Evolutionary conservation across 1,284 basidiomycete species (phyloP).

Genomic region (Tilletia indica): DNA sequence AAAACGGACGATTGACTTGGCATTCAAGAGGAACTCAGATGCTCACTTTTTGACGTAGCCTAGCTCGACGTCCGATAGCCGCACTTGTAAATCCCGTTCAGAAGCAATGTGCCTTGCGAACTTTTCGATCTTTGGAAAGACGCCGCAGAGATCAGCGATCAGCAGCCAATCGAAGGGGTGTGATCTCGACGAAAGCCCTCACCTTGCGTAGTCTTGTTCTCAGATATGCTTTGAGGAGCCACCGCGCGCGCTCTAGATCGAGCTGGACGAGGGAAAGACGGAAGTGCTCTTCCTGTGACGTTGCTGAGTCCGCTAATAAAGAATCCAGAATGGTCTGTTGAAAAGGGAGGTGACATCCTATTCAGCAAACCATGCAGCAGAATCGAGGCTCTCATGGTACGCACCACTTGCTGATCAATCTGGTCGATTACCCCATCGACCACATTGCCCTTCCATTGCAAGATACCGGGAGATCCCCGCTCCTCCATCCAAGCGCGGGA

Average conservation of each 20-base stretch:
- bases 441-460: slow-evolving; percentile 22
- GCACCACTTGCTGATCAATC: slow-evolving; percentile 34
- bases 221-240: slow-evolving; percentile 46
- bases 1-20: too few relatives aligned
- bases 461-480: slow-evolving; percentile 26
- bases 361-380: not conserved
- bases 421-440: slow-evolving; percentile 27
- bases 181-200: not conserved
- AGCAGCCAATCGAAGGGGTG: slow-evolving; percentile 1
- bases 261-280: slow-evolving; percentile 50
- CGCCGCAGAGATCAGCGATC: slow-evolving; percentile 8
- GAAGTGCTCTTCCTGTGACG: slow-evolving; percentile 47
- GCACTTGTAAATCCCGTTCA: slow-evolving; percentile 23
- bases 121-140: slow-evolving; percentile 34
- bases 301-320: slow-evolving; percentile 15
- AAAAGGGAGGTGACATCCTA: not conserved
- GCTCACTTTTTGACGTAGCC: slow-evolving; percentile 37
- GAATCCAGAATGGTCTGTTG: slow-evolving; percentile 18
- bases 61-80: slow-evolving; percentile 36
- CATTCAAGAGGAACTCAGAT: not conserved
- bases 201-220: slow-evolving; percentile 39
- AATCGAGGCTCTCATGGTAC: not conserved
- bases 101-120: slow-evolving; percentile 30
- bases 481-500: slow-evolving; percentile 27
- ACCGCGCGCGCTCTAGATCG: slow-evolving; percentile 49